Conservation (phyloP, 768 basidiomycete genomes). For the Collybia sp. region DNA sequence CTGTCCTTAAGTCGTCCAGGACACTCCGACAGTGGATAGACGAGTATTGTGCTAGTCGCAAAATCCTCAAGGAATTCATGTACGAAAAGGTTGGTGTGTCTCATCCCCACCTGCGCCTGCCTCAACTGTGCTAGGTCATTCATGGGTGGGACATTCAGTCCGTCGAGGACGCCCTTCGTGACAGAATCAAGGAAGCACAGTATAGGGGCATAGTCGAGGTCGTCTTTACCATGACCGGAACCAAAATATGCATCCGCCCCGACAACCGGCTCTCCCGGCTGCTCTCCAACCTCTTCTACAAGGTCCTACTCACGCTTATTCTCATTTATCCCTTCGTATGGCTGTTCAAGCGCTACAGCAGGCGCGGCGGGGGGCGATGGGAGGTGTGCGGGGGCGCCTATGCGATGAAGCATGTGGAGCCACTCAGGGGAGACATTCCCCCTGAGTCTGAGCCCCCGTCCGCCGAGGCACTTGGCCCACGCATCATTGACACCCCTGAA, state of each 20-base stretch:
- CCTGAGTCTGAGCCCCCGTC: background rate
- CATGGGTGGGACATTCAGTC: conserved; percentile 45
- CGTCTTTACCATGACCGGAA: conserved; percentile 39
- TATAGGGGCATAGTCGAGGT: conserved; percentile 45
- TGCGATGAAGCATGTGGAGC: conserved; percentile 9
- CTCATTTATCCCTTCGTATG: conserved; percentile 79
- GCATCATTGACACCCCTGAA: background rate
- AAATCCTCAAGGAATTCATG: conserved; percentile 52
- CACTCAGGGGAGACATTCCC: background rate
- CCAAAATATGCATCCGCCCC: conserved; percentile 61
- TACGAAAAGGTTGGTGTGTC: conserved; percentile 37
- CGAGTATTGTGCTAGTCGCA: conserved; percentile 50
- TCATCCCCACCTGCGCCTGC: background rate
- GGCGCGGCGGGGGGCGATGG: conserved; percentile 70
- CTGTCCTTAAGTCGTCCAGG: conserved; percentile 9
- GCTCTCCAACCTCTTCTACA: conserved; percentile 65
- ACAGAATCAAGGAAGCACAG: conserved; percentile 39
- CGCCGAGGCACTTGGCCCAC: background rate
- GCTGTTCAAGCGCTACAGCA: conserved; percentile 69
- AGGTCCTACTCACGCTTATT: conserved; percentile 63
- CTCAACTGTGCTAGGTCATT: conserved; percentile 20
- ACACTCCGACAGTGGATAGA: conserved; percentile 57
- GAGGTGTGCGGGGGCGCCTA: conserved; percentile 76
- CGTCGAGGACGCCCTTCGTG: conserved; percentile 30
- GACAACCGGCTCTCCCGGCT: conserved; percentile 60